Evolutionary conservation across 352 stramenopile species (phyloP).

Genomic region (Stramenopiles sp.): DNA sequence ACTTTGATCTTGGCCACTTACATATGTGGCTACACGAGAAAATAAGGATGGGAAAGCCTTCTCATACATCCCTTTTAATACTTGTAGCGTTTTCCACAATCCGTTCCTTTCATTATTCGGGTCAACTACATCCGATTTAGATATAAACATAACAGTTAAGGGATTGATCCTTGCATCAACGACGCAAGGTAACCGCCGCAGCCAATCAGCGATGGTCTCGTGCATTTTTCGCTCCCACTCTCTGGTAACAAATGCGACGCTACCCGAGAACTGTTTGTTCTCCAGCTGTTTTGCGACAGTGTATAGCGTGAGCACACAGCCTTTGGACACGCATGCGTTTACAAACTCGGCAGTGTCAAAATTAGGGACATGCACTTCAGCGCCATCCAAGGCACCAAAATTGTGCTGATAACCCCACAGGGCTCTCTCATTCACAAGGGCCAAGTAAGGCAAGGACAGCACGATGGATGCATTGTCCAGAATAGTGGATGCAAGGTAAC

Average conservation of each 20-base stretch:
- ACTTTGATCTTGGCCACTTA: not conserved
- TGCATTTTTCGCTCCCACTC: not conserved
- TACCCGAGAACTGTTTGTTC: too few relatives aligned
- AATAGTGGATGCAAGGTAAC: not conserved
- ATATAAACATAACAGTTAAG: not conserved
- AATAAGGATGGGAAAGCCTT: not conserved
- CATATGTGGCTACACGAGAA: not conserved
- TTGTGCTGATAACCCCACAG: not conserved
- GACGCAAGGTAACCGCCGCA: not conserved
- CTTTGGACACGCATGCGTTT: not conserved
- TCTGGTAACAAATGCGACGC: not conserved
- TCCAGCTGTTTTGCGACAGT: not conserved
- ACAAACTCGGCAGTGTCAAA: not conserved
- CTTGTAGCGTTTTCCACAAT: not conserved
- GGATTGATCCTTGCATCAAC: not conserved
- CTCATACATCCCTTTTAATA: not conserved
- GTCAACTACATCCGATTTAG: not conserved
- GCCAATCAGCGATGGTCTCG: not conserved
- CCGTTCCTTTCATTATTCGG: not conserved
- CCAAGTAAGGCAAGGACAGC: not conserved
- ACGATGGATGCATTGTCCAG: not conserved
- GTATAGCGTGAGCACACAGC: not conserved
- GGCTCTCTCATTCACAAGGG: not conserved
- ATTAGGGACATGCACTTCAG: not conserved
- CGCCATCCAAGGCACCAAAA: not conserved